Conservation (phyloP, 2,329 filamentous ascomycete species). For the Stachybotrys elegans region DNA sequence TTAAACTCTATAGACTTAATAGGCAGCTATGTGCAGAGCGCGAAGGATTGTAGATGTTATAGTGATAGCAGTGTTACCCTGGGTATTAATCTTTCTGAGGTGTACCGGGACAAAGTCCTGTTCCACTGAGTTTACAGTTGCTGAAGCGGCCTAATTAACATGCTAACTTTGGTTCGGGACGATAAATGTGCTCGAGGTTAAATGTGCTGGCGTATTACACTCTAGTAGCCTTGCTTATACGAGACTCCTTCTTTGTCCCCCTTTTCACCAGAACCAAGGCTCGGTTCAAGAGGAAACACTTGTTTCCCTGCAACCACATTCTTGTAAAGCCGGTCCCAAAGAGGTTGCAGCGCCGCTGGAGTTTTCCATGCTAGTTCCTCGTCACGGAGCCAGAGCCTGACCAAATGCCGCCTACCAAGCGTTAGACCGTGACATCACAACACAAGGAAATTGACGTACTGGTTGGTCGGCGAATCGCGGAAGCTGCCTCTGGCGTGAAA, state of each 20-base stretch:
- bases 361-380: constrained; percentile 41
- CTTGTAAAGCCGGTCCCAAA: background rate
- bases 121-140: too few relatives aligned
- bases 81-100: too few relatives aligned
- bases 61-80: too few relatives aligned
- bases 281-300: background rate
- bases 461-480: constrained; percentile 29
- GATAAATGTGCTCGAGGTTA: too few relatives aligned
- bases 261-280: background rate
- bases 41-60: too few relatives aligned
- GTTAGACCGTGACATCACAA: background rate
- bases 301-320: background rate
- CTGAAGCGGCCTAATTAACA: too few relatives aligned
- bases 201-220: too few relatives aligned
- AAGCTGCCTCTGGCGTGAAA: constrained; percentile 48
- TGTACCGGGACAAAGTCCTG: too few relatives aligned
- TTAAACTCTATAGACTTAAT: too few relatives aligned
- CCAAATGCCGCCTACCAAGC: constrained; percentile 34
- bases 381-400: constrained; percentile 44
- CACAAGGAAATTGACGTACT: constrained; percentile 22
- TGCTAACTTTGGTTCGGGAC: too few relatives aligned
- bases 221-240: too few relatives aligned
- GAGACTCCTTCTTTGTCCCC: background rate
- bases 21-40: too few relatives aligned
- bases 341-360: constrained; percentile 17